Percentiles rank a stretch among this genome's conserved stretches.
Evolutionary conservation across 371 early-diverging fungal species (phyloP).

Genomic region (Mycotypha africana): DNA sequence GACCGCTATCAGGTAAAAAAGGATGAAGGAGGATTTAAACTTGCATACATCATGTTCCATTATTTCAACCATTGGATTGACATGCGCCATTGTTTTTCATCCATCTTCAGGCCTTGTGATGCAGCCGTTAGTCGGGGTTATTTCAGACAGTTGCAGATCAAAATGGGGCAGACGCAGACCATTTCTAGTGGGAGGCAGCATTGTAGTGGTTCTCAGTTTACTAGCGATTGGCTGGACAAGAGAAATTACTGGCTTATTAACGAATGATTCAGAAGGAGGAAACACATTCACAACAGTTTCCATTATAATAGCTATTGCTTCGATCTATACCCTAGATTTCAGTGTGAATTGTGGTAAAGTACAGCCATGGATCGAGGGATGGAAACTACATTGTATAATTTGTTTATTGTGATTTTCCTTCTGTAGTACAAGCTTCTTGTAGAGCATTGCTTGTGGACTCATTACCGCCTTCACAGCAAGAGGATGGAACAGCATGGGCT

Average conservation of each 20-base stretch:
- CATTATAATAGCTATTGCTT: conserved; percentile 65
- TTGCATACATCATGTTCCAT: no score
- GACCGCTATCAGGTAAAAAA: conserved; percentile 89
- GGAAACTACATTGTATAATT: no score
- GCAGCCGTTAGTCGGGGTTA: conserved; percentile 78
- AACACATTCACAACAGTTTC: conserved; percentile 33
- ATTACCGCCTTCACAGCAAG: conserved; percentile 76
- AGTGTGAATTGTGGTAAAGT: conserved; percentile 87
- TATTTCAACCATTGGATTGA: no score
- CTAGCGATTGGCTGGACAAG: conserved; percentile 76
- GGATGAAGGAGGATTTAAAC: no score
- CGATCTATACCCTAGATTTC: conserved; percentile 88
- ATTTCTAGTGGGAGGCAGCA: conserved; percentile 65
- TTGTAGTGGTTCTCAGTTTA: conserved; percentile 59
- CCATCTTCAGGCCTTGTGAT: conserved; percentile 78
- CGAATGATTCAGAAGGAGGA: conserved; percentile 32
- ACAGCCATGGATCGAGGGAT: no score
- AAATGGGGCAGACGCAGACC: conserved; percentile 70
- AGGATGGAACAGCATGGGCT: conserved; percentile 86
- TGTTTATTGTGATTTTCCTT: no score
- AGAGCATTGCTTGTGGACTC: conserved; percentile 89
- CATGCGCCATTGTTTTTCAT: no score
- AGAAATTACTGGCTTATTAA: conserved; percentile 54
- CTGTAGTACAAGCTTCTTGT: conserved; percentile 71
- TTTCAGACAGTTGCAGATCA: conserved; percentile 70